Evolutionary conservation across 208 protist genomes (phyloP).

Genomic region (Endotrypanum monterogeii): DNA sequence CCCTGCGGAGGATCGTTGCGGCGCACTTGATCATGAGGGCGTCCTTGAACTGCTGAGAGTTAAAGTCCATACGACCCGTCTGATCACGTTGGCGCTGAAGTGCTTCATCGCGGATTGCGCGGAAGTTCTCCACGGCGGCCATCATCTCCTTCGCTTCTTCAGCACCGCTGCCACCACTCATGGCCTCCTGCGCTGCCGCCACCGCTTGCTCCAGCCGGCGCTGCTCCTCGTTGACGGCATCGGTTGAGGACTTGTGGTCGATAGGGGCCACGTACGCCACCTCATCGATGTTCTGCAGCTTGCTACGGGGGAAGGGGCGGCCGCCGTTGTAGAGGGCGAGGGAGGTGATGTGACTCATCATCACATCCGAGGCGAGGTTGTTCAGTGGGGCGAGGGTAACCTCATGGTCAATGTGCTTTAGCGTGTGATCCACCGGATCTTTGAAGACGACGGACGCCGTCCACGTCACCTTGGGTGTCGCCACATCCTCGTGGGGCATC

Average conservation of each 20-base stretch:
- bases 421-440: conserved; percentile 29
- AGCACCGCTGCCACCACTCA: conserved; percentile 35
- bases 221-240: conserved; percentile 43
- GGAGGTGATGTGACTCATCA: conserved; percentile 58
- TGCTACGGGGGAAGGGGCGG: conserved; percentile 39
- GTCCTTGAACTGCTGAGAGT: conserved; percentile 78
- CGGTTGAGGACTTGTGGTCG: conserved; percentile 26
- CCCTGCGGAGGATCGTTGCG: conserved; percentile 50
- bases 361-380: conserved; percentile 59
- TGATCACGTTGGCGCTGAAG: conserved; percentile 51
- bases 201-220: conserved; percentile 30
- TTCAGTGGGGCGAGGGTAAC: conserved; percentile 37
- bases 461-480: conserved; percentile 41
- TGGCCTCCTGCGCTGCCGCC: conserved; percentile 21
- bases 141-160: conserved; percentile 36
- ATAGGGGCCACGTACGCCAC: conserved; percentile 49
- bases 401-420: conserved; percentile 30
- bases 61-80: conserved; percentile 66
- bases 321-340: conserved; percentile 57
- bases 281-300: conserved; percentile 72
- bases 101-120: conserved; percentile 42
- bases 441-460: conserved; percentile 33
- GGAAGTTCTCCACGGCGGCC: conserved; percentile 37
- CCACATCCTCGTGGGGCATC: conserved; percentile 32
- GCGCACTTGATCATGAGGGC: conserved; percentile 88